Conservation (phyloP, 306 rosid genomes). For the Fragaria iinumae region DNA sequence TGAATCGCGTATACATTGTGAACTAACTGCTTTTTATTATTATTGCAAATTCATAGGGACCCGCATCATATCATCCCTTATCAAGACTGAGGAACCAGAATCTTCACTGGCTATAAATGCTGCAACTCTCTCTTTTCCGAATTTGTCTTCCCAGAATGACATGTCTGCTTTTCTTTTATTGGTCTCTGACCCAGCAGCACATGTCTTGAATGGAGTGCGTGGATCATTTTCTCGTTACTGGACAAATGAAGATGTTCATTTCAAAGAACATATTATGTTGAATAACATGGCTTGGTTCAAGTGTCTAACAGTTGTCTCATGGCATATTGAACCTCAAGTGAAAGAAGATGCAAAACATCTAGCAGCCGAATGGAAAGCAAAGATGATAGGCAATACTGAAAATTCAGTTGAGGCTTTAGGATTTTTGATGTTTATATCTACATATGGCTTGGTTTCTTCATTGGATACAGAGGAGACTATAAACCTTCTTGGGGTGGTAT, state of each 20-base stretch:
- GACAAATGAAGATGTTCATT: conserved; percentile 11
- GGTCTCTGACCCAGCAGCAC: conserved; percentile 40
- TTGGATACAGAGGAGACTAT: conserved; percentile 39
- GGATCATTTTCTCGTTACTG: conserved; percentile 19
- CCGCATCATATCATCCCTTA: neutral
- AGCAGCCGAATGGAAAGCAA: conserved; percentile 37
- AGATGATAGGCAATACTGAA: conserved; percentile 21
- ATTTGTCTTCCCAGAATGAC: neutral
- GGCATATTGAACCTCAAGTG: conserved; percentile 31
- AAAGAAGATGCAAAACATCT: conserved; percentile 45
- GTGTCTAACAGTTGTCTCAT: conserved; percentile 35
- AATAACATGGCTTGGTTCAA: conserved; percentile 20
- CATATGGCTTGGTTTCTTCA: conserved; percentile 35
- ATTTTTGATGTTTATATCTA: neutral
- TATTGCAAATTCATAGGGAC: conserved; percentile 17
- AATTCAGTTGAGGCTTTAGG: conserved; percentile 37
- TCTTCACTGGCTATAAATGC: conserved; percentile 13
- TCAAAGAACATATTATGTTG: conserved; percentile 14
- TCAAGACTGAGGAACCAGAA: conserved; percentile 22
- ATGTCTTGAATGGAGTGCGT: conserved; percentile 38
- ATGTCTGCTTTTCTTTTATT: conserved; percentile 25
- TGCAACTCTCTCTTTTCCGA: neutral
- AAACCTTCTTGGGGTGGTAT: conserved; percentile 33
- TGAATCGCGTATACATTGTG: neutral
- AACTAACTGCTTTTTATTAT: neutral